These are phyloP conservation scores for Comarum palustre DNA, from an alignment of 306 rosid genomes.

Conservation along the genomic window DNA sequence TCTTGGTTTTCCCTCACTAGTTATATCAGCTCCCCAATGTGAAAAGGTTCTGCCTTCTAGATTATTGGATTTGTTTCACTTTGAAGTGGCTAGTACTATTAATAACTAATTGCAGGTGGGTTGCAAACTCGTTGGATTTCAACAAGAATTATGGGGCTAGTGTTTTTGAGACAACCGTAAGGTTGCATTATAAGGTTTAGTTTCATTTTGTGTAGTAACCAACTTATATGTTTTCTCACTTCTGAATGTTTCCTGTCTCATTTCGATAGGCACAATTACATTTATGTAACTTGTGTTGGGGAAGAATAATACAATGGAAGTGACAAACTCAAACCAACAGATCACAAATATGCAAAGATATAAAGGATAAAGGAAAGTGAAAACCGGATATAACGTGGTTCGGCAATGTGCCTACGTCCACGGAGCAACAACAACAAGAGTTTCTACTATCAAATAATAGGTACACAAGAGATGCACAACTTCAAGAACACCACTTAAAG, in stretches of 20 bases:
- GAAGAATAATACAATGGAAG: too few species aligned
- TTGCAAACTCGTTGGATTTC: conserved; percentile 48
- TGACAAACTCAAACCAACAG: too few species aligned
- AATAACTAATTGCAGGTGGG: conserved; percentile 53
- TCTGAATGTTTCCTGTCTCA: conserved; percentile 24
- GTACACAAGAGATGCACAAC: too few species aligned
- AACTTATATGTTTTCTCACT: conserved; percentile 20
- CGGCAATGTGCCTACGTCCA: too few species aligned
- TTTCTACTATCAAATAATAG: too few species aligned
- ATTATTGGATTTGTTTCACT: neutral
- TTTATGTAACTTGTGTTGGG: conserved; percentile 11
- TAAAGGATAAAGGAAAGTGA: too few species aligned
- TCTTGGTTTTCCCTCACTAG: conserved; percentile 3
- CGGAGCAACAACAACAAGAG: too few species aligned
- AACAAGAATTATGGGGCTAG: conserved; percentile 53
- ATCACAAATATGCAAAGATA: too few species aligned
- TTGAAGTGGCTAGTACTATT: neutral
- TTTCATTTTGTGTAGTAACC: conserved; percentile 26
- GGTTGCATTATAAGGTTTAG: conserved; percentile 73
- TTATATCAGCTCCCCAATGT: neutral
- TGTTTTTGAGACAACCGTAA: conserved; percentile 77
- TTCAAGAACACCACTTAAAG: too few species aligned
- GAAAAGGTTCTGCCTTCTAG: neutral
- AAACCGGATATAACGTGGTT: too few species aligned
- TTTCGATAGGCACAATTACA: neutral